Conservation (phyloP, 768 basidiomycete genomes). For the Tulasnella sp. region DNA sequence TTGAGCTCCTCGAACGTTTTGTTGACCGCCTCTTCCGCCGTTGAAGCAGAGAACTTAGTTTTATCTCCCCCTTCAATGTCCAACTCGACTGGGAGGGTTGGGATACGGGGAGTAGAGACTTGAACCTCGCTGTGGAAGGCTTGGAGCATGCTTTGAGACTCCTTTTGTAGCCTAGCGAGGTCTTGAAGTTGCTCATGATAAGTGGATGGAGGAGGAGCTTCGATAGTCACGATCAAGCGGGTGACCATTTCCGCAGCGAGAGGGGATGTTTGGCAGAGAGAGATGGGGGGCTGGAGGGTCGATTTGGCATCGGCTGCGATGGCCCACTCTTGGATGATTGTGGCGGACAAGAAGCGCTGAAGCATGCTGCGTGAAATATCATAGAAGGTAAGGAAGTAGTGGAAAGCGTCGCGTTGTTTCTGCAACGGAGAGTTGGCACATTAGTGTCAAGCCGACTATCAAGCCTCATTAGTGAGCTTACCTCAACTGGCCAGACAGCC, state of each 20-base stretch:
- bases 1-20: constrained; percentile 70
- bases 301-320: constrained; percentile 42
- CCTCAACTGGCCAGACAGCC: constrained; percentile 61
- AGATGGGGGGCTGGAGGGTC: constrained; percentile 9
- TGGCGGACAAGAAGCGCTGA: constrained; percentile 80
- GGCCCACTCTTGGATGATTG: constrained; percentile 92
- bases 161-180: constrained; percentile 71
- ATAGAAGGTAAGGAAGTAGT: constrained; percentile 72
- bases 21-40: constrained; percentile 67
- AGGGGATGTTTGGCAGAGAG: constrained; percentile 53
- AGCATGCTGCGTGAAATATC: constrained; percentile 86
- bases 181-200: constrained; percentile 90
- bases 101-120: constrained; percentile 72
- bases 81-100: constrained; percentile 69
- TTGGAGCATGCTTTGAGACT: constrained; percentile 75
- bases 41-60: constrained; percentile 73
- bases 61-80: constrained; percentile 64
- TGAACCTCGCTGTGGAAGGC: constrained; percentile 86
- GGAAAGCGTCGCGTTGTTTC: constrained; percentile 58
- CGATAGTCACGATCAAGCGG: constrained; percentile 70
- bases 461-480: constrained; percentile 38
- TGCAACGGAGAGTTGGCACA: constrained; percentile 32
- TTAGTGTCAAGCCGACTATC: neutral
- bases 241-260: constrained; percentile 64
- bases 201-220: constrained; percentile 65